Percentiles rank a stretch among this genome's conserved stretches.
phyloP scores from a whole-genome alignment of 2,329 filamentous ascomycete species.

The Balansia obtecta region DNA sequence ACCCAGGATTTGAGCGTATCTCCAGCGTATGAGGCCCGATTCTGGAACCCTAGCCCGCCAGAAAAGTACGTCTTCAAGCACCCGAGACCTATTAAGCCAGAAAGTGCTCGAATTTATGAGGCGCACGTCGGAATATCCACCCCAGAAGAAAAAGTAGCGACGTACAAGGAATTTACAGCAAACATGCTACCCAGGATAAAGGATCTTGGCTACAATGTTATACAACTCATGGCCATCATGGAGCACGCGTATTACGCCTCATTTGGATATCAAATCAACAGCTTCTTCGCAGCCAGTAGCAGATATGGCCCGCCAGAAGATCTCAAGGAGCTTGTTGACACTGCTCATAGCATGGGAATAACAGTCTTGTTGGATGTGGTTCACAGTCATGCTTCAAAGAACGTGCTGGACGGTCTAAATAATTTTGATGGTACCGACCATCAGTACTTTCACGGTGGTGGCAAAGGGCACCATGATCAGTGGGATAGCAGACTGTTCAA shows the following conservation, averaged over 20 bases:
- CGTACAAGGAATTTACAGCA: slow-evolving; percentile 93
- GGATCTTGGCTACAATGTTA: slow-evolving; percentile 85
- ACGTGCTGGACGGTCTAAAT: slow-evolving; percentile 88
- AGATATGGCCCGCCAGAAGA: slow-evolving; percentile 90
- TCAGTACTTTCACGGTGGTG: slow-evolving; percentile 86
- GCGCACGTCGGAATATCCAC: slow-evolving; percentile 98
- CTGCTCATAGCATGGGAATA: slow-evolving; percentile 81
- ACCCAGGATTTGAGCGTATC: slow-evolving; percentile 87
- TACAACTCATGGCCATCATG: slow-evolving; percentile 98
- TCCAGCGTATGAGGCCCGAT: slow-evolving; percentile 84
- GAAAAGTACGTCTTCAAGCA: slow-evolving; percentile 81
- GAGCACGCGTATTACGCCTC: slow-evolving; percentile 99
- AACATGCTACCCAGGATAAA: slow-evolving; percentile 89
- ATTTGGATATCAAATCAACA: slow-evolving; percentile 98
- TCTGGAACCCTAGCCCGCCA: slow-evolving; percentile 81
- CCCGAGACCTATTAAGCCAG: slow-evolving; percentile 66
- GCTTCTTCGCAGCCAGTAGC: slow-evolving; percentile 95
- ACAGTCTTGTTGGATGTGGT: slow-evolving; percentile 90
- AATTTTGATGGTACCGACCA: slow-evolving; percentile 93
- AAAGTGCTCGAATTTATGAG: slow-evolving; percentile 87
- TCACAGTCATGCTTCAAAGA: slow-evolving; percentile 96
- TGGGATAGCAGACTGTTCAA: slow-evolving; percentile 98
- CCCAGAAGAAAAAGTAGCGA: slow-evolving; percentile 75
- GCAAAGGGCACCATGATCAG: slow-evolving; percentile 74
- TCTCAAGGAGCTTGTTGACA: slow-evolving; percentile 91